Percentiles rank a stretch among this genome's conserved stretches.
phyloP scores from a whole-genome alignment of 306 rosid species.

The Argentina anserina region DNA sequence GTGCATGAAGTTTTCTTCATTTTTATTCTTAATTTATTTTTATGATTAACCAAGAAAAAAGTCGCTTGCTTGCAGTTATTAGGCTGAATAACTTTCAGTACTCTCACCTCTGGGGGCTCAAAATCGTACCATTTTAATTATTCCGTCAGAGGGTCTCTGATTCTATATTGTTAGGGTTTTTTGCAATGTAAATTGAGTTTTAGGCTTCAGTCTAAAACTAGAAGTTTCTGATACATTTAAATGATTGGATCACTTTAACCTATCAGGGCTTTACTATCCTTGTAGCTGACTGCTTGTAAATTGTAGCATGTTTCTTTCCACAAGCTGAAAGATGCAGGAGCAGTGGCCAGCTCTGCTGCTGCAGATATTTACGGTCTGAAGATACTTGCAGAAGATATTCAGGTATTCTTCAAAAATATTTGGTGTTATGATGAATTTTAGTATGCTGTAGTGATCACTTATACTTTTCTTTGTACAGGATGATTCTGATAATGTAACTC shows the following conservation, averaged over 20 bases:
- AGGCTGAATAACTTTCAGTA: background rate
- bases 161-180: background rate
- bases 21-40: too few relatives aligned
- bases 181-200: background rate
- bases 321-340: conserved; percentile 74
- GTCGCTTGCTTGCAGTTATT: background rate
- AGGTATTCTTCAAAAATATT: conserved; percentile 43
- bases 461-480: conserved; percentile 55
- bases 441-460: conserved; percentile 16
- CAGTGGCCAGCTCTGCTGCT: conserved; percentile 87
- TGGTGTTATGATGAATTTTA: conserved; percentile 8
- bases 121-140: background rate
- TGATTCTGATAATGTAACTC: conserved; percentile 83
- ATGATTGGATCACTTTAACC: background rate
- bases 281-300: conserved; percentile 26
- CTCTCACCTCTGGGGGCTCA: background rate
- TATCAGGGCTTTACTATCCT: conserved; percentile 20
- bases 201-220: background rate
- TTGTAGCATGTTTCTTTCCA: conserved; percentile 70
- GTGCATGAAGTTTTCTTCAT: background rate
- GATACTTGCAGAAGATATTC: conserved; percentile 83
- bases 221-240: background rate
- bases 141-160: background rate
- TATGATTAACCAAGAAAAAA: too few relatives aligned
- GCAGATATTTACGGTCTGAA: conserved; percentile 75